Evolutionary conservation across 768 basidiomycete species (phyloP), one percentile per base, ranked within the genome.

Genomic region (Glaciozyma martinii): DNA sequence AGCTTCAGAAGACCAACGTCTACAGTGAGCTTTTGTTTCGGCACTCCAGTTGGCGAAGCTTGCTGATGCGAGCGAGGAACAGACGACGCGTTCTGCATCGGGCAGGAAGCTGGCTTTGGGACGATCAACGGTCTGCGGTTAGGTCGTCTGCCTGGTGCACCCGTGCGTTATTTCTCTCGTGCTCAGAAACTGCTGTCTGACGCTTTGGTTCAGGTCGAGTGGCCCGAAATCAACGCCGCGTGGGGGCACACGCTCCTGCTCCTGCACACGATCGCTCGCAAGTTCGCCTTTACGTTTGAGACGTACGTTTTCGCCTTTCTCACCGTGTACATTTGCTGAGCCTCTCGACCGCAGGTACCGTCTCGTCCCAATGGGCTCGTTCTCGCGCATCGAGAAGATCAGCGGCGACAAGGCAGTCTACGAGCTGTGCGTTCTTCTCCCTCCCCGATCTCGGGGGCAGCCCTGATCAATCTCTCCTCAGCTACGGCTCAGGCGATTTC

Each of bases 151-250:
- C 69, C 73, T 0, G 40, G 63, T 16, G 61, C 66, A 19, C 57
- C 62, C 1, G 64, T 70, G 29, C 23, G 52, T 50, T 16, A 21
- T 40, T 19, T 8, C 0, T 10, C 5, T 19, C 25, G 30, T 19
- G 23, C 5, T 46, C 13, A n/a, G 7, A 25, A 25, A 21, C 7
- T 29, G 12, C 15, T 29, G 1, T 54, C 33, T 23, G 8, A 33
- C 47, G 15, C 18, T 19, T 12, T 21, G 43, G 3, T 46, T 9
- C 50, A 90, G 85, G 93, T 98, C 37, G 95, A 98, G 74, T 99
- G 93, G 93, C 84, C 90, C 4, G 95, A 99, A 77, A 92, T 98
- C 76, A 98, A 98, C 74, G 95, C 95, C 16, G 95, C 95, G 23
- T 95, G 94, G 92, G 95, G 95, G 2, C 87, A 95, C 74, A 90